These are phyloP conservation scores for Magnolia officinalis DNA, from an alignment of 164 flowering plant genomes.

Conservation along the genomic window DNA sequence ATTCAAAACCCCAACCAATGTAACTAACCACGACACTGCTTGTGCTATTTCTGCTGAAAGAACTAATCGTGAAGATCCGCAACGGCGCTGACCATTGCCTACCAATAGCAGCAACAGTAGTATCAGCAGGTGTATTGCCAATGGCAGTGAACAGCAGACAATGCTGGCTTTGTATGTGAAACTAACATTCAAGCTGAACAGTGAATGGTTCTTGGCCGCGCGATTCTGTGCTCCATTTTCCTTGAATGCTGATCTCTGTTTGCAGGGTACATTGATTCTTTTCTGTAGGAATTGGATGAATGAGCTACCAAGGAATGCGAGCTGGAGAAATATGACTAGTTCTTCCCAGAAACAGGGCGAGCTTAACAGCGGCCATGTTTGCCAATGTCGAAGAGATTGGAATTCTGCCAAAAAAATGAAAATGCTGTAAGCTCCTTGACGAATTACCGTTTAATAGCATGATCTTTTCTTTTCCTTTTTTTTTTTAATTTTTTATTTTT, in stretches of 20 bases:
- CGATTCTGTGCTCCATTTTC: conserved; percentile 17
- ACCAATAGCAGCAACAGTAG: conserved; percentile 30
- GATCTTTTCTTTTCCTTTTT: no score
- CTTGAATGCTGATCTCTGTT: conserved; percentile 25
- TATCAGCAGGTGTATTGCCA: conserved; percentile 34
- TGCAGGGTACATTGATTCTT: conserved; percentile 17
- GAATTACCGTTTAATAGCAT: no score
- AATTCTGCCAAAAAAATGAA: conserved; percentile 25
- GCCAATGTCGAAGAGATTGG: conserved; percentile 19
- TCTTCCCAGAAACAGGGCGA: conserved; percentile 59
- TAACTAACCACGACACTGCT: conserved; percentile 43
- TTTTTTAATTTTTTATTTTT: no score
- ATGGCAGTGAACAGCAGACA: conserved; percentile 36
- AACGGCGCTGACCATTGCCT: conserved; percentile 24
- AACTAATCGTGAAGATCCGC: conserved; percentile 25
- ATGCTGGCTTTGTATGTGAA: conserved; percentile 40
- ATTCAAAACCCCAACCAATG: conserved; percentile 32
- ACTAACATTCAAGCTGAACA: conserved; percentile 19
- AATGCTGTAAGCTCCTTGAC: not conserved
- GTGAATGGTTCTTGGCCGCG: conserved; percentile 1
- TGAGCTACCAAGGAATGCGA: conserved; percentile 43
- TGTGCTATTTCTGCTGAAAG: conserved; percentile 47
- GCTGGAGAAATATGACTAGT: conserved; percentile 41
- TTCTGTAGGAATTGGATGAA: conserved; percentile 28
- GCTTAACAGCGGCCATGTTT: conserved; percentile 21